Percentiles rank a stretch among this genome's conserved stretches.
Conservation (phyloP, 768 basidiomycete species). For the Tylopilus subfusipes region DNA sequence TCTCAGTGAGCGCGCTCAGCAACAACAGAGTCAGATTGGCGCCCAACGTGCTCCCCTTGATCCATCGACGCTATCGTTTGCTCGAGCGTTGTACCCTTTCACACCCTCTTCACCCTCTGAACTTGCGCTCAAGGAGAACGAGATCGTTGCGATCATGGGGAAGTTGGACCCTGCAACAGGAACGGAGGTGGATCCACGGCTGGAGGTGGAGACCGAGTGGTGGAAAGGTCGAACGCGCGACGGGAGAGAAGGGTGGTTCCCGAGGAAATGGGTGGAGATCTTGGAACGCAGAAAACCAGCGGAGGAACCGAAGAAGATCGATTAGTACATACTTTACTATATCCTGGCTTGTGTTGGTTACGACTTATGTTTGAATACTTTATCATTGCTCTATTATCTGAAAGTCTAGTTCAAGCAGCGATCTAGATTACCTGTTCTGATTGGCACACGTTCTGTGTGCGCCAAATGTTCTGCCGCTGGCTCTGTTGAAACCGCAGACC, state of each 20-base stretch:
- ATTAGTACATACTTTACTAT: conserved; percentile 24
- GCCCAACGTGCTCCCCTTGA: conserved; percentile 55
- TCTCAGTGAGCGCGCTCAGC: conserved; percentile 60
- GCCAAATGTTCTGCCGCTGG: too few relatives aligned
- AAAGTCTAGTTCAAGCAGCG: not conserved
- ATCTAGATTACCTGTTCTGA: too few relatives aligned
- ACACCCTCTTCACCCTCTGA: conserved; percentile 71
- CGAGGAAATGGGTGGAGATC: conserved; percentile 80
- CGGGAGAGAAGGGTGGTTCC: conserved; percentile 94
- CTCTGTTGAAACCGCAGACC: too few relatives aligned
- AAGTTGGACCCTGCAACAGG: conserved; percentile 72
- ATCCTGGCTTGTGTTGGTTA: too few relatives aligned
- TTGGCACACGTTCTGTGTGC: too few relatives aligned
- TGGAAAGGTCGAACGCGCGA: conserved; percentile 93
- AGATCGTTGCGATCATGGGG: conserved; percentile 89
- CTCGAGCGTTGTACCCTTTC: conserved; percentile 78
- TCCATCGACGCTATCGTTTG: conserved; percentile 79
- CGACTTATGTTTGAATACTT: too few relatives aligned
- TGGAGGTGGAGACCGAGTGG: conserved; percentile 72
- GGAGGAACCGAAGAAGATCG: conserved; percentile 40
- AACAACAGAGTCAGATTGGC: conserved; percentile 37
- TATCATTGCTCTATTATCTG: too few relatives aligned
- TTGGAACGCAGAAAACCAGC: conserved; percentile 44
- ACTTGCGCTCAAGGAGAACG: conserved; percentile 78
- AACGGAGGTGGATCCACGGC: conserved; percentile 61